These are phyloP conservation scores for Tieghemiomyces parasiticus DNA, from an alignment of 192 early-diverging fungal genomes.

Conservation along the genomic window DNA sequence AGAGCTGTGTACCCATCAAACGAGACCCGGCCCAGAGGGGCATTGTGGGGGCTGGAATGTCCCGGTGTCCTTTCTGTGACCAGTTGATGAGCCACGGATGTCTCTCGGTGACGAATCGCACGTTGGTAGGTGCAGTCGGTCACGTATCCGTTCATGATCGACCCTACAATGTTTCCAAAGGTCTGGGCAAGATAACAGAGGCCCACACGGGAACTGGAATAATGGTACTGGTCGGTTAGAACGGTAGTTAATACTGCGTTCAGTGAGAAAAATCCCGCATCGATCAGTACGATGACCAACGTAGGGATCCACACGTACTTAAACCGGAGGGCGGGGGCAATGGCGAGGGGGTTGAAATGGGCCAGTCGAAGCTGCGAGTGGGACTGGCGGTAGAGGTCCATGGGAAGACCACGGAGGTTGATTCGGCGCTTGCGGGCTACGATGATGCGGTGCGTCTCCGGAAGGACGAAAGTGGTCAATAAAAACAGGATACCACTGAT, in stretches of 20 bases:
- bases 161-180: slow-evolving; percentile 26
- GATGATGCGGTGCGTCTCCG: slow-evolving; percentile 36
- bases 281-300: slow-evolving; percentile 26
- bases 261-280: slow-evolving; percentile 32
- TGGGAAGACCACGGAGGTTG: slow-evolving; percentile 20
- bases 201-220: slow-evolving; percentile 26
- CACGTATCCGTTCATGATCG: slow-evolving; percentile 22
- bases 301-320: slow-evolving; percentile 9
- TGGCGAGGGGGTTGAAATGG: slow-evolving; percentile 13
- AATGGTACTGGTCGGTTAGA: slow-evolving; percentile 22
- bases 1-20: neutral
- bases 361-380: slow-evolving; percentile 2
- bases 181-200: slow-evolving; percentile 29
- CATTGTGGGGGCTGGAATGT: no score
- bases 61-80: neutral
- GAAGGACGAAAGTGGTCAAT: slow-evolving; percentile 31
- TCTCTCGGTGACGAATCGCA: no score
- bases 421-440: slow-evolving; percentile 19
- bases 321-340: slow-evolving; percentile 8
- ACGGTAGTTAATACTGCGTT: slow-evolving; percentile 26
- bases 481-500: slow-evolving; percentile 31
- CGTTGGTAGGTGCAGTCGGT: slow-evolving; percentile 16
- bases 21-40: no score
- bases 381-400: neutral
- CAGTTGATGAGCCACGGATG: no score